Conservation (phyloP, 2,329 filamentous ascomycete species). For the Penicillium olsonii region DNA sequence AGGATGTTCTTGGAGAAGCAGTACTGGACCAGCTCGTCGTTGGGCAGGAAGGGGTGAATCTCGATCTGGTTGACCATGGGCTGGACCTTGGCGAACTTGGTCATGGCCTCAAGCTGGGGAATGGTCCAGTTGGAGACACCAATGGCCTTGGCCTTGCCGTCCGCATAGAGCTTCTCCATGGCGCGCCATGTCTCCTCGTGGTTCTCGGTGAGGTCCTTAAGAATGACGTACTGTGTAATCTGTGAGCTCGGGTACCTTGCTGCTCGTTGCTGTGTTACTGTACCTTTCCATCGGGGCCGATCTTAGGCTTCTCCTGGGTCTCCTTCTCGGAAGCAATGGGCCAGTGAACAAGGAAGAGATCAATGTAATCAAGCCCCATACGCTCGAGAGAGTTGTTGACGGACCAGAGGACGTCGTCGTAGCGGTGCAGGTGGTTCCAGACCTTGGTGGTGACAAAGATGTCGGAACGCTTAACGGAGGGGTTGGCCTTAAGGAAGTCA, state of each 20-base stretch:
- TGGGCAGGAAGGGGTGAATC: constrained; percentile 51
- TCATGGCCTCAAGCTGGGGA: constrained; percentile 50
- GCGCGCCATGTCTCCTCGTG: constrained; percentile 65
- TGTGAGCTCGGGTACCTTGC: constrained; percentile 2
- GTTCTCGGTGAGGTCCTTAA: constrained; percentile 66
- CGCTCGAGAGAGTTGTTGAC: constrained; percentile 64
- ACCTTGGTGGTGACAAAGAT: constrained; percentile 57
- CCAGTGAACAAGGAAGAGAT: constrained; percentile 65
- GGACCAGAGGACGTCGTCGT: constrained; percentile 50
- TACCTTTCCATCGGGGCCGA: constrained; percentile 56
- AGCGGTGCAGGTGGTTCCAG: constrained; percentile 55
- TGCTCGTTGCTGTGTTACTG: not conserved
- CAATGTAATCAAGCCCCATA: constrained; percentile 69
- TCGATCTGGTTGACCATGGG: constrained; percentile 50
- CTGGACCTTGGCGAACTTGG: constrained; percentile 44
- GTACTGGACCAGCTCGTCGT: constrained; percentile 46
- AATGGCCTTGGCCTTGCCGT: constrained; percentile 68
- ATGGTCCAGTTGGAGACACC: constrained; percentile 75
- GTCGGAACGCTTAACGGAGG: constrained; percentile 51
- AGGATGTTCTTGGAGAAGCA: constrained; percentile 44
- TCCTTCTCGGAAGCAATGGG: constrained; percentile 55
- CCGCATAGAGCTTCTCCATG: constrained; percentile 61
- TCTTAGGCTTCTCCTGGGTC: constrained; percentile 48
- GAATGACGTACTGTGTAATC: constrained; percentile 55
- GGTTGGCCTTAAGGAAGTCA: constrained; percentile 56